Percentiles rank a stretch among this genome's conserved stretches.
phyloP scores from a whole-genome alignment of 139 green algal genomes.

The Chlorella vulgaris region DNA sequence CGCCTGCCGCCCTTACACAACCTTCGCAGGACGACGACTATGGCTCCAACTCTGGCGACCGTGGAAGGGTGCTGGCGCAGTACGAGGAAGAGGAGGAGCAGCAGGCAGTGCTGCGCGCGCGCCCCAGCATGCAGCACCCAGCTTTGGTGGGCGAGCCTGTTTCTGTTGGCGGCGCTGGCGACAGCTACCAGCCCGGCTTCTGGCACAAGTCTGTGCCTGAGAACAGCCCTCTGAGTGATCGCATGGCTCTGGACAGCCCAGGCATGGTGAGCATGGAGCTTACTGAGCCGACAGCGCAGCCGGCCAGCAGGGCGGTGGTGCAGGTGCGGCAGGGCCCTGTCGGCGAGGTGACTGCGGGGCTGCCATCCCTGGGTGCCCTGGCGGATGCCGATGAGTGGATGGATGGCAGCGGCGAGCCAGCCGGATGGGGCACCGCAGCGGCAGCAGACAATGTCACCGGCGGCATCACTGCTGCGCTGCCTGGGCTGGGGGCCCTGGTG shows the following conservation, averaged over 20 bases:
- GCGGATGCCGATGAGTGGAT: constrained; percentile 38
- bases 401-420: constrained; percentile 7
- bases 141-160: neutral
- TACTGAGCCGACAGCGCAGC: constrained; percentile 3
- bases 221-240: constrained; percentile 20
- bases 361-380: constrained; percentile 29
- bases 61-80: neutral
- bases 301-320: neutral
- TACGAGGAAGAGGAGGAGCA: constrained; percentile 3
- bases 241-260: constrained; percentile 11
- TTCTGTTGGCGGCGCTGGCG: neutral
- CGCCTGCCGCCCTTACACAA: neutral
- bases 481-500: constrained; percentile 72
- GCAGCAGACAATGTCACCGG: constrained; percentile 40
- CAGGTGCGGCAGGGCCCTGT: neutral
- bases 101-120: neutral
- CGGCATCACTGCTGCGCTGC: constrained; percentile 77
- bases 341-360: constrained; percentile 40
- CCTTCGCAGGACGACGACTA: constrained; percentile 29
- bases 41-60: constrained; percentile 12
- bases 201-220: constrained; percentile 18
- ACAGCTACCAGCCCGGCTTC: constrained; percentile 20
- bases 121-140: constrained; percentile 10
- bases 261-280: constrained; percentile 39
- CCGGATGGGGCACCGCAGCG: constrained; percentile 15